These are phyloP conservation scores for Suhomyces yuchorum DNA, from an alignment of 1,139 yeast genomes.

Conservation along the genomic window DNA sequence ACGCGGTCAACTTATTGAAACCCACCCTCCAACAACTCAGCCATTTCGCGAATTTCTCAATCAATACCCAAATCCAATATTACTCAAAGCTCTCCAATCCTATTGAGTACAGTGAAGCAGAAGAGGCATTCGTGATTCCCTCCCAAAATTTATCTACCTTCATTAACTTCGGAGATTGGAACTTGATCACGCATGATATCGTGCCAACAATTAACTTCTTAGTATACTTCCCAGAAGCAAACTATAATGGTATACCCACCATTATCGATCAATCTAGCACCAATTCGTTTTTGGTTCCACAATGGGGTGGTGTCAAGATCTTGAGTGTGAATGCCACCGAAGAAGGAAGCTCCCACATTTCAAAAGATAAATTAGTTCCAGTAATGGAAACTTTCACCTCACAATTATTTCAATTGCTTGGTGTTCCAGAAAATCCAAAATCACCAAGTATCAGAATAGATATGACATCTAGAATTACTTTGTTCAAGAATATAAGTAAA, in stretches of 20 bases:
- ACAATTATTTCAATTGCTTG: constrained; percentile 73
- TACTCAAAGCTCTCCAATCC: constrained; percentile 49
- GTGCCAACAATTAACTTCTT: constrained; percentile 73
- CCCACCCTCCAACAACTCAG: constrained; percentile 37
- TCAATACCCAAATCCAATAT: constrained; percentile 79
- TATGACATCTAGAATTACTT: constrained; percentile 59
- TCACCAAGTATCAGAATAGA: constrained; percentile 68
- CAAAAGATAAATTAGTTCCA: constrained; percentile 53
- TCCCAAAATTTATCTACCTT: constrained; percentile 62
- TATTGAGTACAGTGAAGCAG: constrained; percentile 27
- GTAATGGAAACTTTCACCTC: constrained; percentile 70
- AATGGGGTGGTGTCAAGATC: constrained; percentile 79
- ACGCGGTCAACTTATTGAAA: constrained; percentile 27
- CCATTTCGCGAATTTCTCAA: constrained; percentile 66
- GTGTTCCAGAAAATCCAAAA: constrained; percentile 56
- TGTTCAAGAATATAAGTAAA: constrained; percentile 53
- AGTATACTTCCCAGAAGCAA: constrained; percentile 57
- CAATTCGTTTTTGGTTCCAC: constrained; percentile 79
- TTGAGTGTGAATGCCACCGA: constrained; percentile 45
- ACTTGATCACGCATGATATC: constrained; percentile 54
- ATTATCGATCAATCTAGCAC: constrained; percentile 49
- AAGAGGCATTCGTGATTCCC: constrained; percentile 35
- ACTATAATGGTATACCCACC: constrained; percentile 47
- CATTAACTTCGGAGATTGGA: constrained; percentile 80
- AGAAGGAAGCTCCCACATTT: constrained; percentile 26